Evolutionary conservation across 2,329 filamentous ascomycete species (phyloP).

Genomic region (Hypoxylon sp.): DNA sequence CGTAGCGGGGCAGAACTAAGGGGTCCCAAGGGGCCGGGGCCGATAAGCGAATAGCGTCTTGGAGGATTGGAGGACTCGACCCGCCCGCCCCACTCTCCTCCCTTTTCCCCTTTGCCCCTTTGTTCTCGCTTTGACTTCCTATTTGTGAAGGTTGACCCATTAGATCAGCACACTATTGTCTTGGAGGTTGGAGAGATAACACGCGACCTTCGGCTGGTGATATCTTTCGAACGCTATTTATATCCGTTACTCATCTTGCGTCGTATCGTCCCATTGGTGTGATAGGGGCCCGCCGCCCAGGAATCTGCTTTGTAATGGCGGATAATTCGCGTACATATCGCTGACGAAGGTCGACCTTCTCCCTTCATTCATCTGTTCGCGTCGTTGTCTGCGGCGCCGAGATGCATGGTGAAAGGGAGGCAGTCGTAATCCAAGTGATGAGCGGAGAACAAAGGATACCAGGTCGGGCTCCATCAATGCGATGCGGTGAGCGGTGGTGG

Average conservation of each 20-base stretch:
- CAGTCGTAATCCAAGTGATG: neutral
- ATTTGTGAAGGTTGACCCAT: conserved; percentile 11
- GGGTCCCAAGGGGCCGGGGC: neutral
- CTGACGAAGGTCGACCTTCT: conserved; percentile 8
- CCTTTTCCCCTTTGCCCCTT: conserved; percentile 21
- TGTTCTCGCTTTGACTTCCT: conserved; percentile 13
- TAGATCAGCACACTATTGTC: conserved; percentile 8
- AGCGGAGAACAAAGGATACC: conserved; percentile 16
- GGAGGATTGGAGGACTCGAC: no score
- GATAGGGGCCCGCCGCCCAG: neutral
- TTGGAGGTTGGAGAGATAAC: conserved; percentile 25
- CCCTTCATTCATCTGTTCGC: conserved; percentile 2
- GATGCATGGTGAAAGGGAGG: neutral
- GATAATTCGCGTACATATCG: neutral
- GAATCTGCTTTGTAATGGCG: neutral
- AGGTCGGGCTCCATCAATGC: conserved; percentile 26
- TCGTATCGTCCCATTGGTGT: neutral
- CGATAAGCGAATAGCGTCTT: conserved; percentile 8
- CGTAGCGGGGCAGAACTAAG: neutral
- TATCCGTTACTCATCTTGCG: neutral
- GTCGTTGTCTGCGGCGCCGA: conserved; percentile 8
- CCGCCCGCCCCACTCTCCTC: no score
- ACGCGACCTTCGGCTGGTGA: conserved; percentile 7
- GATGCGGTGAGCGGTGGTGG: conserved; percentile 1
- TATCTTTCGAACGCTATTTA: conserved; percentile 3